Evolutionary conservation across 2,329 filamentous ascomycete species (phyloP).

Genomic region (Gaeumannomyces tritici): DNA sequence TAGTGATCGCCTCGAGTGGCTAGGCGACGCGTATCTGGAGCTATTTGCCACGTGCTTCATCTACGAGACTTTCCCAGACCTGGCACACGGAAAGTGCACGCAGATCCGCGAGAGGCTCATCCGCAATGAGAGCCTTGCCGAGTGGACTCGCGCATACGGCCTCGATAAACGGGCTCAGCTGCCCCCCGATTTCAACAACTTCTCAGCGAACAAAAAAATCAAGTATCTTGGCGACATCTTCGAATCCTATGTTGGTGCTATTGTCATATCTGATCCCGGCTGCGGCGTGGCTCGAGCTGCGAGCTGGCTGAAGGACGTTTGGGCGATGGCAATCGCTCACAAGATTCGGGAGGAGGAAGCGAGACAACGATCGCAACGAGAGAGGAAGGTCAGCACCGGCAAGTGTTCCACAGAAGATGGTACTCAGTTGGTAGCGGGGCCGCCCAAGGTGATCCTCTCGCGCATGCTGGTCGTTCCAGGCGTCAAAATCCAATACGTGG

Average conservation of each 20-base stretch:
- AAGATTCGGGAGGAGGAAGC: constrained; percentile 37
- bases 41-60: constrained; percentile 64
- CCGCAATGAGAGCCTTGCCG: constrained; percentile 67
- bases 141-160: constrained; percentile 60
- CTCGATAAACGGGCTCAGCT: constrained; percentile 56
- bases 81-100: constrained; percentile 59
- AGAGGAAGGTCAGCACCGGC: background rate
- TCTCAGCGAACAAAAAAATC: constrained; percentile 49
- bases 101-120: constrained; percentile 72
- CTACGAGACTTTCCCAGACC: constrained; percentile 55
- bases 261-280: constrained; percentile 57
- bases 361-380: background rate
- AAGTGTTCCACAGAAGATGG: background rate
- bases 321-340: constrained; percentile 53
- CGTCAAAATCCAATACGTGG: constrained; percentile 51
- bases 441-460: constrained; percentile 42
- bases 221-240: constrained; percentile 67
- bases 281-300: constrained; percentile 53
- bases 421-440: background rate
- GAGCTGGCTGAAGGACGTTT: constrained; percentile 66
- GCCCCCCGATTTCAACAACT: constrained; percentile 29
- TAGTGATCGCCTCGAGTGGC: constrained; percentile 81
- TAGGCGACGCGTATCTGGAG: constrained; percentile 78
- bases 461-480: constrained; percentile 45
- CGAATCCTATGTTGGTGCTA: constrained; percentile 78